phyloP scores from a whole-genome alignment of 176 grass and related monocot genomes.

The Pontederia paniculata region DNA sequence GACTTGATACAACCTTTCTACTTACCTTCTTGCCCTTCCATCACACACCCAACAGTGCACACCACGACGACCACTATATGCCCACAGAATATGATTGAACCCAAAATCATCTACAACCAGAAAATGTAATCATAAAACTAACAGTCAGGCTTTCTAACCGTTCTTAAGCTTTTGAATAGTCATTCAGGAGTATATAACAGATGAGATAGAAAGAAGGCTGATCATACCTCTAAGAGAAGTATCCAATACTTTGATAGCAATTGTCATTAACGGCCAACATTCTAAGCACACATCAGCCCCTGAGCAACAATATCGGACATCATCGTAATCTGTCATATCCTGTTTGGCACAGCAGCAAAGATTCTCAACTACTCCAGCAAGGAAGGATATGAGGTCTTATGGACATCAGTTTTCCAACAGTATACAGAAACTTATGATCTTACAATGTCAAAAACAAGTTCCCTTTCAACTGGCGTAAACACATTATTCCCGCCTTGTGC shows the following conservation, averaged over 20 bases:
- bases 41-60: conserved; percentile 99
- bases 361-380: background rate
- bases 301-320: conserved; percentile 93
- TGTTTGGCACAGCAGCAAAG: conserved; percentile 10
- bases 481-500: conserved; percentile 71
- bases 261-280: conserved; percentile 97
- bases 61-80: conserved; percentile 86
- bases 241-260: conserved; percentile 88
- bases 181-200: background rate
- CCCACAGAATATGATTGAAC: conserved; percentile 95
- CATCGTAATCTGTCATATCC: conserved; percentile 99
- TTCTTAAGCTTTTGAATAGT: too few species aligned
- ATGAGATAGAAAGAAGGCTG: conserved; percentile 1
- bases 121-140: background rate
- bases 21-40: conserved; percentile 77
- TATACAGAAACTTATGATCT: conserved; percentile 10
- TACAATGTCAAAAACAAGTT: conserved; percentile 95
- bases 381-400: background rate
- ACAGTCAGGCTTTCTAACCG: too few species aligned
- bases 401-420: background rate
- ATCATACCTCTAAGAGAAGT: conserved; percentile 68
- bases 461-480: conserved; percentile 73
- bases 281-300: conserved; percentile 72
- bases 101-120: conserved; percentile 74
- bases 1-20: background rate